A percentile compares a stretch with the other conserved stretches of the same genome.
Conservation (phyloP, 2,329 filamentous ascomycete genomes). For the Diaporthe sp. region DNA sequence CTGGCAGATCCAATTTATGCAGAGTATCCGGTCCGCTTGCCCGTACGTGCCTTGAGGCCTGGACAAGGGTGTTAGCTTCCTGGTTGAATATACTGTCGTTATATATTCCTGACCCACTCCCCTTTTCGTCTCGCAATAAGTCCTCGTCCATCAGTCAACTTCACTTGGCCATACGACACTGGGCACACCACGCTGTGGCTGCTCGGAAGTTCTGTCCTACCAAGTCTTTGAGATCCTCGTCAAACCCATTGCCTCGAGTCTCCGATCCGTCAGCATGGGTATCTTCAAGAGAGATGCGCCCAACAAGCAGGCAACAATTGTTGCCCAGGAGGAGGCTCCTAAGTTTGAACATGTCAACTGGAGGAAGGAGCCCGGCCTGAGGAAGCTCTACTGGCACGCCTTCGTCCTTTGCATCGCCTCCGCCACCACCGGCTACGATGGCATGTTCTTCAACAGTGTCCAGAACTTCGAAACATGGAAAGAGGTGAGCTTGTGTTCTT, state of each 20-base stretch:
- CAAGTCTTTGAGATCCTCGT: conserved; percentile 4
- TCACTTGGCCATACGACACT: conserved; percentile 8
- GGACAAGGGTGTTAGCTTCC: background rate
- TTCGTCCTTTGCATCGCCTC: conserved; percentile 63
- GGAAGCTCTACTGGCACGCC: conserved; percentile 65
- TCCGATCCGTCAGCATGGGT: conserved; percentile 38
- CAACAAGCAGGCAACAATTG: conserved; percentile 37
- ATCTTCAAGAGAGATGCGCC: conserved; percentile 42
- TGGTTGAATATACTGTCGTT: conserved; percentile 14
- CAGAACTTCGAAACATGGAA: conserved; percentile 58
- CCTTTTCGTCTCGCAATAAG: background rate
- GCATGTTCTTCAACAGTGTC: conserved; percentile 57
- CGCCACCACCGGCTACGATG: conserved; percentile 67
- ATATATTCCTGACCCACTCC: conserved; percentile 25
- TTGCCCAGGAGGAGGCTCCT: conserved; percentile 59
- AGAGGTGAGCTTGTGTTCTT: conserved; percentile 33
- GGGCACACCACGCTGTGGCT: conserved; percentile 21
- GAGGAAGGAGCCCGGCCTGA: conserved; percentile 64
- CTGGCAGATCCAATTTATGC: conserved; percentile 30
- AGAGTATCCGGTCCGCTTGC: conserved; percentile 27
- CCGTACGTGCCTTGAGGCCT: conserved; percentile 4
- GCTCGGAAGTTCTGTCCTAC: background rate
- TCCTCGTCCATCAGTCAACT: background rate
- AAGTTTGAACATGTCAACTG: conserved; percentile 61
- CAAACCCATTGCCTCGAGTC: background rate